phyloP scores from a whole-genome alignment of 129 eudicot species.

The Centaurea solstitialis region DNA sequence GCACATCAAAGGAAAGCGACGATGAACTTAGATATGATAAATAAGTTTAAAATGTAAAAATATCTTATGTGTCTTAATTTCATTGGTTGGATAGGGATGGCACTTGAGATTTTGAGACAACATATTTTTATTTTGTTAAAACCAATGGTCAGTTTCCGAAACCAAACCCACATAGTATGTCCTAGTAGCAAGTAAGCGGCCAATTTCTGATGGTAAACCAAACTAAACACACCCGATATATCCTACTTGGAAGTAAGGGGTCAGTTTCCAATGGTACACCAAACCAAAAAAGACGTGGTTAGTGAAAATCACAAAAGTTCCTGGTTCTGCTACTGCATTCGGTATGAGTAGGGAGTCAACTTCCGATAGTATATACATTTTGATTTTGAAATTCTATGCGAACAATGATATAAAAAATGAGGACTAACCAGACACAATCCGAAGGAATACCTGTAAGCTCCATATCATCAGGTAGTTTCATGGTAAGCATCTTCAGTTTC shows the following conservation, averaged over 20 bases:
- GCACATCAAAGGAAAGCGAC: too few relatives aligned
- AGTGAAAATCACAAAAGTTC: neutral
- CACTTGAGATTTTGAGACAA: neutral
- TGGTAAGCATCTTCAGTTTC: constrained; percentile 79
- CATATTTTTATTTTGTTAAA: neutral
- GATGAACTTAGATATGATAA: neutral
- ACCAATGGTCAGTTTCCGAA: neutral
- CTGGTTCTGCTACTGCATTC: neutral
- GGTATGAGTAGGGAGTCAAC: neutral
- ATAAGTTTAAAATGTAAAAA: neutral
- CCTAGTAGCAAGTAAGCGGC: too few relatives aligned
- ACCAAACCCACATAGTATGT: neutral
- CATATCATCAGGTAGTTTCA: constrained; percentile 42
- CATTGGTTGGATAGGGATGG: neutral
- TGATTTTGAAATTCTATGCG: neutral
- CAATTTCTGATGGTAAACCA: too few relatives aligned
- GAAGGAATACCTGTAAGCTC: neutral
- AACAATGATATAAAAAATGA: neutral
- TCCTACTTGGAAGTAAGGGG: neutral
- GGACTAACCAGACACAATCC: constrained; percentile 8
- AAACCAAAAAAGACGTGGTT: neutral
- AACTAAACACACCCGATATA: too few relatives aligned
- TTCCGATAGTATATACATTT: neutral
- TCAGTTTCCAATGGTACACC: neutral
- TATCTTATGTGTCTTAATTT: neutral